Evolutionary conservation across 202 grass and related monocot genomes (phyloP).

Genomic region (Musa balbisiana): DNA sequence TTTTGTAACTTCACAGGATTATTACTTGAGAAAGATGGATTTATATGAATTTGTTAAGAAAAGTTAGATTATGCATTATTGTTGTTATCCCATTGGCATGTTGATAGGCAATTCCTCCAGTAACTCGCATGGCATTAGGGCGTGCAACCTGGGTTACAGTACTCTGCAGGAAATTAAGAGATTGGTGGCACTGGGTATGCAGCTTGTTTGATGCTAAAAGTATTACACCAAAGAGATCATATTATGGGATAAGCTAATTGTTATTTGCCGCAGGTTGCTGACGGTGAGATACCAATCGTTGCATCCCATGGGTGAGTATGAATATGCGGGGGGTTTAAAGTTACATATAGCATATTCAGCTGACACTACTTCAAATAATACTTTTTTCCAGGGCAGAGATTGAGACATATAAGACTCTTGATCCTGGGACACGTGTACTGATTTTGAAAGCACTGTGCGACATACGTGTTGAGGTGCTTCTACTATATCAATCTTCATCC

Average conservation of each 20-base stretch:
- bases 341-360: slow-evolving; percentile 1
- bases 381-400: slow-evolving; percentile 50
- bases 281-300: slow-evolving; percentile 71
- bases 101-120: slow-evolving; percentile 76
- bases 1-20: too few relatives aligned
- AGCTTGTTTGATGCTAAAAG: neutral
- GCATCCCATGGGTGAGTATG: slow-evolving; percentile 74
- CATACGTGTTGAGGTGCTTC: slow-evolving; percentile 75
- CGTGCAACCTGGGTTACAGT: slow-evolving; percentile 73
- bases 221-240: slow-evolving; percentile 25
- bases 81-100: slow-evolving; percentile 18
- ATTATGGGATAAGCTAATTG: slow-evolving; percentile 39
- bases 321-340: neutral
- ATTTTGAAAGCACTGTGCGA: slow-evolving; percentile 94
- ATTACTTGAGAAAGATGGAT: neutral
- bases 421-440: slow-evolving; percentile 65
- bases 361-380: slow-evolving; percentile 10
- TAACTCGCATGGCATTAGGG: slow-evolving; percentile 63
- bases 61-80: slow-evolving; percentile 10
- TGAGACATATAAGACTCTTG: slow-evolving; percentile 73
- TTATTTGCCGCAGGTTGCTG: slow-evolving; percentile 59
- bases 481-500: neutral
- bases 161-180: slow-evolving; percentile 82
- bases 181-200: slow-evolving; percentile 96
- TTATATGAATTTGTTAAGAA: slow-evolving; percentile 12